phyloP scores from a whole-genome alignment of 345 rosid species.

The Citrus medica region DNA sequence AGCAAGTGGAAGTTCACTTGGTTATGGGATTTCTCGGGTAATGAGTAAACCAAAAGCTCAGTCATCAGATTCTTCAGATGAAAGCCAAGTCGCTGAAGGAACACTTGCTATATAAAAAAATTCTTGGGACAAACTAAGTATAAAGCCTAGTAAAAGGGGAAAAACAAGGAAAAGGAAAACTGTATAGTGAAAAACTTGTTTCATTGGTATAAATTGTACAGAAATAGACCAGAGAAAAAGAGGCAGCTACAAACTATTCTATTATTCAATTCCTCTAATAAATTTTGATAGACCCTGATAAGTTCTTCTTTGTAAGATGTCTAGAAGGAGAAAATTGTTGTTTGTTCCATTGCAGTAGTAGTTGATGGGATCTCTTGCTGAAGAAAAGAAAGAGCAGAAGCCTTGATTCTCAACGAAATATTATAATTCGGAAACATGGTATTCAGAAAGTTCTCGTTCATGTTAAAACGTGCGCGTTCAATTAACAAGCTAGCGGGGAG shows the following conservation, averaged over 20 bases:
- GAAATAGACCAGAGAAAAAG: conserved; percentile 18
- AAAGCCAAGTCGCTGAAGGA: conserved; percentile 67
- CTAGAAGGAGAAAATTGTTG: background rate
- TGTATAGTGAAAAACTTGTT: conserved; percentile 22
- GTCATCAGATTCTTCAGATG: conserved; percentile 63
- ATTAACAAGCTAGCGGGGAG: too few relatives aligned
- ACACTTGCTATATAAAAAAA: conserved; percentile 56
- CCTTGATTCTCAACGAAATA: background rate
- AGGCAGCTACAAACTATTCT: background rate
- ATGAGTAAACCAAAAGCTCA: conserved; percentile 55
- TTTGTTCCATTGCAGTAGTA: background rate
- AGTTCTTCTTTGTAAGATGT: background rate
- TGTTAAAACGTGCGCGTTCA: background rate
- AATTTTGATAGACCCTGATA: conserved; percentile 15
- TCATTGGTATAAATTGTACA: conserved; percentile 31
- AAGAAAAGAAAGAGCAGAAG: background rate
- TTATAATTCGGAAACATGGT: background rate
- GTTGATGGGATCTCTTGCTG: background rate
- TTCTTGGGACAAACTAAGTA: background rate
- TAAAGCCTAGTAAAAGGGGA: background rate
- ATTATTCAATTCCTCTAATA: background rate
- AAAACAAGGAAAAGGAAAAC: background rate
- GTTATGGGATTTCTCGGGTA: conserved; percentile 82
- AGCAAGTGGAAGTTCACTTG: conserved; percentile 89
- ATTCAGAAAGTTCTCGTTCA: background rate